Conservation (phyloP, 2,329 filamentous ascomycete genomes). For the Fusarium sacchari region DNA sequence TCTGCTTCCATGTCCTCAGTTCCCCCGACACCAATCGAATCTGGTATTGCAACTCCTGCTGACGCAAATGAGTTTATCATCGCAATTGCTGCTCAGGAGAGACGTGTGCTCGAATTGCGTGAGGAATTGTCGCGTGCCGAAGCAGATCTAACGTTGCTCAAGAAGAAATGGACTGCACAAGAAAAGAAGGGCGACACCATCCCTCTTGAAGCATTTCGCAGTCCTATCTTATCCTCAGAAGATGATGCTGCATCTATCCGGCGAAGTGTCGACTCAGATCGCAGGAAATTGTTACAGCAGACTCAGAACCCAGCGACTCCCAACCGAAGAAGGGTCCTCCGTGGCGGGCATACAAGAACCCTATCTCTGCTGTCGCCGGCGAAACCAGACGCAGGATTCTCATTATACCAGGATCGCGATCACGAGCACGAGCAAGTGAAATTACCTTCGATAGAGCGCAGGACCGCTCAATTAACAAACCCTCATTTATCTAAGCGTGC, state of each 20-base stretch:
- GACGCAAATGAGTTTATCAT: constrained; percentile 80
- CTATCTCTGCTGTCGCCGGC: constrained; percentile 85
- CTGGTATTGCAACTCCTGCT: constrained; percentile 55
- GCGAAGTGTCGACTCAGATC: constrained; percentile 72
- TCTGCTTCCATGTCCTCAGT: constrained; percentile 53
- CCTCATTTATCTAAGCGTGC: constrained; percentile 63
- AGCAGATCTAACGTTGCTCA: constrained; percentile 76
- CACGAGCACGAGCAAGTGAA: constrained; percentile 40
- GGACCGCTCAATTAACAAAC: constrained; percentile 50
- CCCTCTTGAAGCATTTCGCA: constrained; percentile 63
- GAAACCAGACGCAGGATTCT: constrained; percentile 57
- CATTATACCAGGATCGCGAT: constrained; percentile 53
- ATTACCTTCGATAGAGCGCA: constrained; percentile 45
- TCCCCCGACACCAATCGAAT: constrained; percentile 62
- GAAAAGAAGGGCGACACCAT: constrained; percentile 79
- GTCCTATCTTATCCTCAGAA: constrained; percentile 38
- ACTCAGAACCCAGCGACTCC: constrained; percentile 56
- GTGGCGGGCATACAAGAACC: constrained; percentile 69
- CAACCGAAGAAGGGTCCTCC: constrained; percentile 72
- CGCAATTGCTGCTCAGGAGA: constrained; percentile 90
- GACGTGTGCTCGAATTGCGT: constrained; percentile 86
- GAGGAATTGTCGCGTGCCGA: constrained; percentile 92
- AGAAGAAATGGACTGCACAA: constrained; percentile 83
- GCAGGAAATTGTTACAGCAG: constrained; percentile 72
- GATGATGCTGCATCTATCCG: constrained; percentile 49